Evolutionary conservation across 169 alveolate genomes (phyloP), one percentile per base, ranked within the genome.

Genomic region (Sarcocystis neurona): DNA sequence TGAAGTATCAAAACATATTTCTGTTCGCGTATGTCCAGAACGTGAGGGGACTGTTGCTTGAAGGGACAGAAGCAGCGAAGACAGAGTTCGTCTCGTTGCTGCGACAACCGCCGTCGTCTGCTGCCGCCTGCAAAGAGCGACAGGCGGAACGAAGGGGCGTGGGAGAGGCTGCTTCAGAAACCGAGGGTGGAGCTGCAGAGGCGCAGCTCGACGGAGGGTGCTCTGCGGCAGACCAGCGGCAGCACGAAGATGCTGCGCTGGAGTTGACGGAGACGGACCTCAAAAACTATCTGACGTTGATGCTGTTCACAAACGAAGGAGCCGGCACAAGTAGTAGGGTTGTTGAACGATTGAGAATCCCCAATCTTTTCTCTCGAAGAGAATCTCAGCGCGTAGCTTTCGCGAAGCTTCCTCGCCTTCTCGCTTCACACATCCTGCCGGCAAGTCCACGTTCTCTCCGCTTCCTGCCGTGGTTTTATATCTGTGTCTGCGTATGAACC

Each of bases 231-330:
- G n/a, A n/a, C n/a, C n/a, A n/a, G n/a, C n/a, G n/a, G n/a, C 44
- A 1, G 37, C 44, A 5, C 44, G 32, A 63, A n/a, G 6, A 63
- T 1, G 43, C 75, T 37, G 46, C 75, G 1, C 75, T 63, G 46
- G 75, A 18, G 6, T 63, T 63, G 46, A n/a, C 75, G 0, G 43
- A 15, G 6, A 41, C 27, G 41, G 75, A 63, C 75, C 43, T 63
- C 6, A 12, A 20, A 37, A 12, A 10, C 37, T 27, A 68, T 68
- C 90, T 10, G 56, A 48, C 68, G 34, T 85, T 23, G 18, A 1
- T 70, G 78, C 90, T 85, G 20, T 85, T 85, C 44, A 60, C n/a
- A 0, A 84, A 85, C 56, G 90, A 85, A 50, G 90, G 90, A 75
- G 50, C 72, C 41, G 90, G 90, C 85, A 58, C 72, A 8, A 37